Evolutionary conservation across 768 basidiomycete genomes (phyloP).

Genomic region (Podaxis pistillaris): DNA sequence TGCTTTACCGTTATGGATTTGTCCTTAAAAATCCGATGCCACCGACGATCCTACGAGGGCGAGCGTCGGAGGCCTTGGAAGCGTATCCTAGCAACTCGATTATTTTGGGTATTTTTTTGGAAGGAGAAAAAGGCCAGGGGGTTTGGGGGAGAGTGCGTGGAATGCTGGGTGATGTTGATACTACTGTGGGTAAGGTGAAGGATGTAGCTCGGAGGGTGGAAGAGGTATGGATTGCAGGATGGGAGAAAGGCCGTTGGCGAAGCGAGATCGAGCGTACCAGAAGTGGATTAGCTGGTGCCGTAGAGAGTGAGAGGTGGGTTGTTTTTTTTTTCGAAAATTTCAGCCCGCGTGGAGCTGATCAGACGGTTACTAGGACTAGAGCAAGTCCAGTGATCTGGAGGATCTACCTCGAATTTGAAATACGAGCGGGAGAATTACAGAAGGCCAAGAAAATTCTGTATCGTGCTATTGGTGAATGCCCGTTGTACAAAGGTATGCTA

Average conservation of each 20-base stretch:
- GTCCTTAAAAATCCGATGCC: slow-evolving; percentile 56
- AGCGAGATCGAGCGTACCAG: slow-evolving; percentile 71
- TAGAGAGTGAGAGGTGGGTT: slow-evolving; percentile 66
- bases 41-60: slow-evolving; percentile 56
- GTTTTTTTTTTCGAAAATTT: not conserved
- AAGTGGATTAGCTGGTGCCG: slow-evolving; percentile 56
- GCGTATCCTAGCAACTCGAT: slow-evolving; percentile 70
- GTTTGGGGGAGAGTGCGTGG: slow-evolving; percentile 72
- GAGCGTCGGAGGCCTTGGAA: slow-evolving; percentile 52
- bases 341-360: not conserved
- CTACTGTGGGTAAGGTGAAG: slow-evolving; percentile 39
- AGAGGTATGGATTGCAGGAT: slow-evolving; percentile 80
- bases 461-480: slow-evolving; percentile 73
- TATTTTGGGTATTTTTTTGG: slow-evolving; percentile 70
- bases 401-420: slow-evolving; percentile 76
- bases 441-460: slow-evolving; percentile 73
- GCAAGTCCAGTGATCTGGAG: slow-evolving; percentile 70
- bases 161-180: slow-evolving; percentile 48
- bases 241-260: slow-evolving; percentile 73
- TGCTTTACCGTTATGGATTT: slow-evolving; percentile 60
- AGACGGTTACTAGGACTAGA: slow-evolving; percentile 48
- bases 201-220: slow-evolving; percentile 55
- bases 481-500: slow-evolving; percentile 65
- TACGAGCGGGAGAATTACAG: slow-evolving; percentile 53
- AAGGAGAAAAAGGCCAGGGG: slow-evolving; percentile 73